Percentiles rank a stretch among this genome's conserved stretches.
phyloP scores from a whole-genome alignment of 495 filamentous ascomycete genomes.

The Xylaria grammica region DNA sequence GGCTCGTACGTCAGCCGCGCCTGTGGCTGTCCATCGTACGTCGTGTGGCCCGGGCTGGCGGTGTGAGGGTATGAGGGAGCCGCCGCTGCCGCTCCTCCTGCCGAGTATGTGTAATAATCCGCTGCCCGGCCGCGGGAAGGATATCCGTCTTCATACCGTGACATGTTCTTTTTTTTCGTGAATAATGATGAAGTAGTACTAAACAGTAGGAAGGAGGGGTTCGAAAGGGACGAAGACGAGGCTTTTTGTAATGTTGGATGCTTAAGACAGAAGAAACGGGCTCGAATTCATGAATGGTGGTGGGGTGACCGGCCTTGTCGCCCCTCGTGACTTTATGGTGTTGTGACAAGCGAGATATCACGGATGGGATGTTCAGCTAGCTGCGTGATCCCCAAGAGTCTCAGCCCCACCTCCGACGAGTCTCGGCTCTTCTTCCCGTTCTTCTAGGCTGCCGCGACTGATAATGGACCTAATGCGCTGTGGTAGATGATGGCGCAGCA shows the following conservation, averaged over 20 bases:
- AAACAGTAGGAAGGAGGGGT: not conserved
- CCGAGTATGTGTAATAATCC: slow-evolving; percentile 29
- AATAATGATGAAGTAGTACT: not conserved
- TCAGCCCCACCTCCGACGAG: slow-evolving; percentile 4
- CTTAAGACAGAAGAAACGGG: not conserved
- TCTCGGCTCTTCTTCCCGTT: not conserved
- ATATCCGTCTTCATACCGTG: slow-evolving; percentile 35
- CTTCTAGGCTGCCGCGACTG: not conserved
- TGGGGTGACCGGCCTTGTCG: slow-evolving; percentile 17
- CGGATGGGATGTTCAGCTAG: slow-evolving; percentile 20
- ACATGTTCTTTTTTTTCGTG: slow-evolving; percentile 28
- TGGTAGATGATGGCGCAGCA: not conserved
- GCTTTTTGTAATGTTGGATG: not conserved
- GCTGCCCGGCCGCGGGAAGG: slow-evolving; percentile 15
- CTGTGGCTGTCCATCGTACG: slow-evolving; percentile 23
- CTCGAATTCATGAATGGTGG: not conserved
- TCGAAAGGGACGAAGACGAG: no score
- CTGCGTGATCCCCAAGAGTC: slow-evolving; percentile 11
- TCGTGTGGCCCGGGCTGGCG: slow-evolving; percentile 15
- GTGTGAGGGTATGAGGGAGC: slow-evolving; percentile 22
- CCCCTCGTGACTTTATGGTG: slow-evolving; percentile 17
- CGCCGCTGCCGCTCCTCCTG: slow-evolving; percentile 6
- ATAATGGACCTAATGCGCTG: not conserved
- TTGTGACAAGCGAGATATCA: slow-evolving; percentile 14
- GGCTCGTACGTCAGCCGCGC: slow-evolving; percentile 36